Evolutionary conservation across 768 basidiomycete species (phyloP).

Genomic region (Serendipita vermifera): DNA sequence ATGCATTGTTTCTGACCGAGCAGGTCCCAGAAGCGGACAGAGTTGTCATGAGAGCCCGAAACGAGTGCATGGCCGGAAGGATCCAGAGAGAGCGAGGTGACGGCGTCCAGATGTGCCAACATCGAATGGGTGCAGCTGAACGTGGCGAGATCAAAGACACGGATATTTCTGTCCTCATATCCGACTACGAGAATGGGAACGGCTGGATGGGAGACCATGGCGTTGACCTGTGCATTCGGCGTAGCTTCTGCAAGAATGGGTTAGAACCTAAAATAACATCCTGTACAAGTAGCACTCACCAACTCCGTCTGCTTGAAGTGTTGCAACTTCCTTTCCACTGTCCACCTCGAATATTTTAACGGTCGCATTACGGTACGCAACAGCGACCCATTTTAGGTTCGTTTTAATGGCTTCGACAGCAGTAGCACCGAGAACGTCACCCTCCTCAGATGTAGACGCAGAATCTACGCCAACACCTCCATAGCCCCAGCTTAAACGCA

Average conservation of each 20-base stretch:
- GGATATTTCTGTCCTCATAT: slow-evolving; percentile 87
- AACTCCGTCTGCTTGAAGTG: slow-evolving; percentile 38
- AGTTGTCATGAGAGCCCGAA: slow-evolving; percentile 88
- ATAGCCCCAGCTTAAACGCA: slow-evolving; percentile 73
- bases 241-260: slow-evolving; percentile 46
- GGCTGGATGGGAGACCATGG: slow-evolving; percentile 80
- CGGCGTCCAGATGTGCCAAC: slow-evolving; percentile 79
- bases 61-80: slow-evolving; percentile 77
- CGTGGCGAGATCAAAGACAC: slow-evolving; percentile 73
- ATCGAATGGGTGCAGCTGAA: slow-evolving; percentile 85
- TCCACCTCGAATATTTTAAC: slow-evolving; percentile 90
- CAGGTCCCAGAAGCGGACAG: slow-evolving; percentile 88
- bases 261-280: slow-evolving; percentile 22
- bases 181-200: slow-evolving; percentile 78
- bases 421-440: slow-evolving; percentile 50
- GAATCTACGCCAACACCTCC: slow-evolving; percentile 41
- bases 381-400: slow-evolving; percentile 75
- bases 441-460: slow-evolving; percentile 29
- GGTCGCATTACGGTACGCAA: slow-evolving; percentile 78
- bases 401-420: slow-evolving; percentile 71
- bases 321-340: slow-evolving; percentile 56
- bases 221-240: slow-evolving; percentile 67
- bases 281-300: slow-evolving; percentile 40
- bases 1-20: slow-evolving; percentile 65
- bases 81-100: slow-evolving; percentile 83